phyloP scores from a whole-genome alignment of 2,329 filamentous ascomycete species.

The Cercospora brassicicola region DNA sequence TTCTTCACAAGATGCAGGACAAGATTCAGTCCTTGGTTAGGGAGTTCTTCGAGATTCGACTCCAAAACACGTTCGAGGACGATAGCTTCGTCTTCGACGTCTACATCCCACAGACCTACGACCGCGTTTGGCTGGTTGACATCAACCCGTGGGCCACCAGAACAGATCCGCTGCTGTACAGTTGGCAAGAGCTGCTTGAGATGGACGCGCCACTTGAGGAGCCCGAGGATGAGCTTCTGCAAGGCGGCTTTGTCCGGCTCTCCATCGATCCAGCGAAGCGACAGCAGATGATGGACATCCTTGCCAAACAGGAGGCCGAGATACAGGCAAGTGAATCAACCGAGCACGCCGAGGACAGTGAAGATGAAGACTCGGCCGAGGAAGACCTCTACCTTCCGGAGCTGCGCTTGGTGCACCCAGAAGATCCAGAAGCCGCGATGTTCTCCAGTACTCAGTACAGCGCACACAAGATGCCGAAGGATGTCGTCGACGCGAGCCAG shows the following conservation, averaged over 20 bases:
- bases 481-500: slow-evolving; percentile 72
- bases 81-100: slow-evolving; percentile 85
- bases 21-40: slow-evolving; percentile 68
- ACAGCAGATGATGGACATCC: slow-evolving; percentile 14
- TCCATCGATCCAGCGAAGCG: slow-evolving; percentile 22
- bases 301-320: slow-evolving; percentile 9
- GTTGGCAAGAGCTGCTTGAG: slow-evolving; percentile 81
- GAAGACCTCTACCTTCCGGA: slow-evolving; percentile 66
- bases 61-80: slow-evolving; percentile 79
- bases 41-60: slow-evolving; percentile 72
- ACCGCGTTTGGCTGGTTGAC: slow-evolving; percentile 81
- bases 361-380: slow-evolving; percentile 55
- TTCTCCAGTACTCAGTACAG: slow-evolving; percentile 86
- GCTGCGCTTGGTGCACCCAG: slow-evolving; percentile 75
- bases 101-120: slow-evolving; percentile 76
- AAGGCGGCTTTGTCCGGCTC: slow-evolving; percentile 31
- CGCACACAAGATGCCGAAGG: slow-evolving; percentile 90
- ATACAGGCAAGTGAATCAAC: slow-evolving; percentile 6
- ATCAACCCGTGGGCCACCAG: slow-evolving; percentile 91
- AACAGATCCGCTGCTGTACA: slow-evolving; percentile 86
- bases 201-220: slow-evolving; percentile 58
- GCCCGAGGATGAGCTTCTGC: slow-evolving; percentile 19
- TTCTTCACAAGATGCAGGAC: slow-evolving; percentile 67
- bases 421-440: slow-evolving; percentile 85
- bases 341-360: slow-evolving; percentile 33